Conservation (phyloP, 1,139 yeast species). For the Geotrichum reessii region DNA sequence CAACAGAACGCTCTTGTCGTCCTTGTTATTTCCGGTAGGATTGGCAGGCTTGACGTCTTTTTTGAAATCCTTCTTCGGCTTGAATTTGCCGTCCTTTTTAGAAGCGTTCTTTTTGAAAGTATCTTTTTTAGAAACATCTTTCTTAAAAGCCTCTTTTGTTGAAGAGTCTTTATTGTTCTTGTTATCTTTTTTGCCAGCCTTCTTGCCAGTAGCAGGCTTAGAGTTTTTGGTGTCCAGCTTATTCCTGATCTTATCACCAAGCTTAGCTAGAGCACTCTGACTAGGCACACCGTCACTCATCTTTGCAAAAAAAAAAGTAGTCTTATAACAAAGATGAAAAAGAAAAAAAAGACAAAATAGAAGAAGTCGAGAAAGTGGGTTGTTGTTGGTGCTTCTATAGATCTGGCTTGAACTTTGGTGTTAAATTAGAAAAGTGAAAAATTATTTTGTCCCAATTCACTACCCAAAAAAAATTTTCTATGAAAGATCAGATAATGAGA, state of each 20-base stretch:
- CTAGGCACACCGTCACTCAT: constrained; percentile 8
- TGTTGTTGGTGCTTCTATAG: not conserved
- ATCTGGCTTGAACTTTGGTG: not conserved
- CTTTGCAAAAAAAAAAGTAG: not conserved
- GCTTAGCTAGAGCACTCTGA: constrained; percentile 28
- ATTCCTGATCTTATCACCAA: constrained; percentile 31
- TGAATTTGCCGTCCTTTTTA: constrained; percentile 13
- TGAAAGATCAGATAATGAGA: not conserved
- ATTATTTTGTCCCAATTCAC: not conserved
- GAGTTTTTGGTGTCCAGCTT: constrained; percentile 22
- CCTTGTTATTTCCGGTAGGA: not conserved
- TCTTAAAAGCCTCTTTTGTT: constrained; percentile 29
- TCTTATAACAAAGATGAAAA: not conserved
- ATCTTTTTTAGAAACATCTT: constrained; percentile 20
- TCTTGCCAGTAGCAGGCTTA: constrained; percentile 6
- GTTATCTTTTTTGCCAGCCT: constrained; percentile 19
- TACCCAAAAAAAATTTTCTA: not conserved
- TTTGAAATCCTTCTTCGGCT: constrained; percentile 18
- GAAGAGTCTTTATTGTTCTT: constrained; percentile 18
- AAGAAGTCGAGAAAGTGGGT: not conserved
- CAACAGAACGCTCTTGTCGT: constrained; percentile 31
- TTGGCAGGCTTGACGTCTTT: constrained; percentile 1
- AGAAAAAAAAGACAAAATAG: not conserved
- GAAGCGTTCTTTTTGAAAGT: no score
- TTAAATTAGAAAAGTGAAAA: not conserved